Percentiles rank a stretch among this genome's conserved stretches.
Conservation (phyloP, 441 rosid species). For the Eutrema salsugineum region DNA sequence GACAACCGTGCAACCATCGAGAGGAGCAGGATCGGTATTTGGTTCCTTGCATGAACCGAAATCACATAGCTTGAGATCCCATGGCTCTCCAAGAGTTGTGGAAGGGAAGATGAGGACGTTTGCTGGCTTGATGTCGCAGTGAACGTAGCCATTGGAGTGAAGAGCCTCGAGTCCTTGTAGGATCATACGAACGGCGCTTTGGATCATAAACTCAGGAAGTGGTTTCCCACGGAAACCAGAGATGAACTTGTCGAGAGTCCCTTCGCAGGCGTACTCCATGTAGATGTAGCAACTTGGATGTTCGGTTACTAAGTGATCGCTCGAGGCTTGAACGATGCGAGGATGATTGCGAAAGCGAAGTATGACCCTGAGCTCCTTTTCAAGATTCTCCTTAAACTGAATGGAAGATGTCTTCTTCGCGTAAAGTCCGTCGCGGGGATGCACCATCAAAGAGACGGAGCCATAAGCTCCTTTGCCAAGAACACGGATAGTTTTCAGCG, state of each 20-base stretch:
- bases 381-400: background rate
- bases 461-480: background rate
- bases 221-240: background rate
- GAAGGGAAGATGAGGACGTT: background rate
- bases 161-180: background rate
- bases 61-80: background rate
- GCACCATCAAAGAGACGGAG: background rate
- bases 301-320: background rate
- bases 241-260: background rate
- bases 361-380: background rate
- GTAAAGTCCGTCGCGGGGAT: background rate
- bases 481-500: background rate
- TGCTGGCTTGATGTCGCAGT: conserved; percentile 2
- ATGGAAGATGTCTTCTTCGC: background rate
- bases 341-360: background rate
- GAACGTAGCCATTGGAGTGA: conserved; percentile 3
- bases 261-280: background rate
- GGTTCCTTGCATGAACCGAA: background rate
- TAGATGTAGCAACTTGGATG: background rate
- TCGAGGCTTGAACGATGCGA: background rate
- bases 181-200: background rate
- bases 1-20: background rate
- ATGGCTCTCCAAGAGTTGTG: background rate
- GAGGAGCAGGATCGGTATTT: background rate
- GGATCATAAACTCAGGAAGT: background rate